Base-by-base conservation (phyloP, 1,284 basidiomycete species). In the Trichosporon sp. region DNA sequence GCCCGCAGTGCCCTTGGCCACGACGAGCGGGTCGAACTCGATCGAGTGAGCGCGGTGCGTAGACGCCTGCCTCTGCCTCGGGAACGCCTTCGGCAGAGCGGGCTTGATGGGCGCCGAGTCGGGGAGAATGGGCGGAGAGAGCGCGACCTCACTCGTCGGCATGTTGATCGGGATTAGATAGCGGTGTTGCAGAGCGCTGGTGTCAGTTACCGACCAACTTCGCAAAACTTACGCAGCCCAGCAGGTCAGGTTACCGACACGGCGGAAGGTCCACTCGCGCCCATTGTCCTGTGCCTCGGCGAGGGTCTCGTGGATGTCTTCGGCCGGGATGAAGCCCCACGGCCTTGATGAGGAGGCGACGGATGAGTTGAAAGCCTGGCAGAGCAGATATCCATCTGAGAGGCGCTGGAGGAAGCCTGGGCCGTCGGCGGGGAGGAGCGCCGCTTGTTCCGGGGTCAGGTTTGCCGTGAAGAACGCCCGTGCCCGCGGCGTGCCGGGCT, bases 251-350 rank as follows among this genome's bases (percentile, higher is more conserved):
- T 84, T 84, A 2, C 76, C 79, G 5, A 79, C 79, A 21, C 77
- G 74, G 40, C 82, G 75, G 71, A 84, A 84, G 10, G 83, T 84
- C 83, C 82, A 84, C 19, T 79, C 78, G 31, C 70, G 66, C 14
- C 77, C 78, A 32, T 71, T 75, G 10, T 76, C 76, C 8, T 63
- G 68, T 12, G 32, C 32, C 32, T 48, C 65, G 4, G 67, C 68
- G 0, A 83, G 67, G 0, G 82, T 84, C 67, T 83, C 81, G 70
- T 83, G 79, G 1, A 84, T 75, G 54, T 84, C 83, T 32, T 81
- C 83, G 8, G 78, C 75, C 2, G 78, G 74, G 12, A 84, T 78
- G 66, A 81, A 80, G 0, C 83, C 83, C 83, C 83, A 84, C 8
- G 82, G 76, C 32, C 79, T 77, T 2, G 75, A 51, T 1, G 81